phyloP scores from a whole-genome alignment of 148 eudicot species.

The Rhododendron simsii region DNA sequence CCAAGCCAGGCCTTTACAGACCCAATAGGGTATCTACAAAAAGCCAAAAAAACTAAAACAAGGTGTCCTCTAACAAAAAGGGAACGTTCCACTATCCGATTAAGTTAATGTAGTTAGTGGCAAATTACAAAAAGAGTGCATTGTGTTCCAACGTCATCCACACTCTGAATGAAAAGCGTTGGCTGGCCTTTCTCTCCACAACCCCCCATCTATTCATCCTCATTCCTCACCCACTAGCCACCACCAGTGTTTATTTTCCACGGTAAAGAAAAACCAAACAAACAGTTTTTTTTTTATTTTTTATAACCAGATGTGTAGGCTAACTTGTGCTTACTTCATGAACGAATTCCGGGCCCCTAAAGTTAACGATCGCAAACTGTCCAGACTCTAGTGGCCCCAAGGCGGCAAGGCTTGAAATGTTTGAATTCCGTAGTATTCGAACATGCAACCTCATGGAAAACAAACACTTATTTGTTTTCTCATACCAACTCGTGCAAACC shows the following conservation, averaged over 20 bases:
- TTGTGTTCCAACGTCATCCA: constrained; percentile 9
- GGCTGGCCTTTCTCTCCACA: not conserved
- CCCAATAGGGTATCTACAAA: not conserved
- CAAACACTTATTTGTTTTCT: no score
- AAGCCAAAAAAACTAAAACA: not conserved
- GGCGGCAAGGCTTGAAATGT: no score
- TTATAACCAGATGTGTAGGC: no score
- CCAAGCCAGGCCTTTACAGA: not conserved
- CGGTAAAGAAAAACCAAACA: not conserved
- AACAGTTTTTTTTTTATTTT: not conserved
- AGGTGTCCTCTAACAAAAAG: not conserved
- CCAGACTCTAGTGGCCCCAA: no score
- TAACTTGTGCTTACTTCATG: no score
- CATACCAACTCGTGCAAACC: no score
- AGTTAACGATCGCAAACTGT: no score
- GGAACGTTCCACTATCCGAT: not conserved
- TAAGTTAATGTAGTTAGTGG: not conserved
- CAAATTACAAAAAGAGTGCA: not conserved
- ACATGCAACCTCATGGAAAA: no score
- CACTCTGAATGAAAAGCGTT: not conserved
- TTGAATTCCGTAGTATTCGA: no score
- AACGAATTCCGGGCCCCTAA: no score
- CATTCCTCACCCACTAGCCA: not conserved
- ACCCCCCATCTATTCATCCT: not conserved
- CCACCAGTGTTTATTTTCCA: not conserved